Conservation (phyloP, 2,329 filamentous ascomycete genomes). For the Lasiodiplodia sp. region DNA sequence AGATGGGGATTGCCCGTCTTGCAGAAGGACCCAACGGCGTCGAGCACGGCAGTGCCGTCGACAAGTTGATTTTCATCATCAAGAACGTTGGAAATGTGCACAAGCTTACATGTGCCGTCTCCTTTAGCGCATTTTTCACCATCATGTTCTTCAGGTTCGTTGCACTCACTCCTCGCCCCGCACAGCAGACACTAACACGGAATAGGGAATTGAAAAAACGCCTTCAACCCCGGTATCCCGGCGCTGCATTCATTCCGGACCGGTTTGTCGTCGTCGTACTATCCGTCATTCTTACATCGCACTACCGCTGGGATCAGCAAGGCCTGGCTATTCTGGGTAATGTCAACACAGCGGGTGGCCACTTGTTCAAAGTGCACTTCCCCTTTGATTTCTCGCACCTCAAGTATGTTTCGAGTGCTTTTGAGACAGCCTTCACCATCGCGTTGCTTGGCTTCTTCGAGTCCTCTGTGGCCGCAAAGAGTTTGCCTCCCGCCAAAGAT, state of each 20-base stretch:
- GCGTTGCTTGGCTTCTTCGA: conserved; percentile 98
- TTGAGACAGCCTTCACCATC: conserved; percentile 92
- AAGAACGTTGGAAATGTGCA: conserved; percentile 72
- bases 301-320: conserved; percentile 76
- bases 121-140: conserved; percentile 79
- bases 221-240: conserved; percentile 79
- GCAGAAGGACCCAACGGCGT: conserved; percentile 70
- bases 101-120: conserved; percentile 76
- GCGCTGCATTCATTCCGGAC: conserved; percentile 88
- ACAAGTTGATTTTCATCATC: conserved; percentile 83
- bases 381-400: conserved; percentile 81
- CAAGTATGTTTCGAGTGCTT: conserved; percentile 81
- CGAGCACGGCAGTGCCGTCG: conserved; percentile 82
- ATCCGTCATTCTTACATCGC: conserved; percentile 80
- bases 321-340: conserved; percentile 86
- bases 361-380: conserved; percentile 81
- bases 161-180: too few relatives aligned
- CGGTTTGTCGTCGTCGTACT: conserved; percentile 88
- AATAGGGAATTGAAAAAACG: conserved; percentile 78
- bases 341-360: conserved; percentile 75
- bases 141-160: conserved; percentile 87
- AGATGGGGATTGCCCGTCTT: conserved; percentile 76
- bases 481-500: conserved; percentile 56
- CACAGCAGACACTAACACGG: conserved; percentile 31
- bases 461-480: conserved; percentile 94